phyloP scores from a whole-genome alignment of 2,329 filamentous ascomycete species.

The Alternaria ventricosa region DNA sequence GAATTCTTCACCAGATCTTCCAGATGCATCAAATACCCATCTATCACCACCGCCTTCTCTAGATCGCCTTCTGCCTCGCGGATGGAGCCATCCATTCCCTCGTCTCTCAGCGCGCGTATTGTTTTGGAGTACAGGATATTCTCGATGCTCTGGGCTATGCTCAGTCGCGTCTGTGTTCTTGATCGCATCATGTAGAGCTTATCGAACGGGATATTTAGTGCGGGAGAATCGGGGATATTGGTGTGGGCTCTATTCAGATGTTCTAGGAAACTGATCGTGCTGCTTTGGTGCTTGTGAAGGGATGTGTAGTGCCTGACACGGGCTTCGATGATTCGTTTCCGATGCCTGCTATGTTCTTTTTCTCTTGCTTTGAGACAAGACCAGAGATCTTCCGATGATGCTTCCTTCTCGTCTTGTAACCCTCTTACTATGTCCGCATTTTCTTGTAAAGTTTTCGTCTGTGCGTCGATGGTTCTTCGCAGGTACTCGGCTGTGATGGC shows the following conservation, averaged over 20 bases:
- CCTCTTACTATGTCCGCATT: background rate
- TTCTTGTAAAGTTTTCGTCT: background rate
- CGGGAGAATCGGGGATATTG: background rate
- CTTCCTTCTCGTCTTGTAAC: background rate
- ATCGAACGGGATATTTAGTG: background rate
- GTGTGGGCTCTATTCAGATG: background rate
- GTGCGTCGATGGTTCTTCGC: background rate
- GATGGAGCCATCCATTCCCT: background rate
- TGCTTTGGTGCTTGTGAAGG: background rate
- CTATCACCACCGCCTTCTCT: background rate
- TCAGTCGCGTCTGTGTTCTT: background rate
- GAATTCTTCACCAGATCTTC: background rate
- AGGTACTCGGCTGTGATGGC: background rate
- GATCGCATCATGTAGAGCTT: background rate
- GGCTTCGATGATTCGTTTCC: background rate
- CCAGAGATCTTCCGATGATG: background rate
- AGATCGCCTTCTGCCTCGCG: background rate
- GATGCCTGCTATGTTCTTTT: background rate
- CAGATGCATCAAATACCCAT: background rate
- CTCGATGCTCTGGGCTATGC: background rate
- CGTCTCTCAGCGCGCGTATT: accelerated
- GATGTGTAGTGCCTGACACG: background rate
- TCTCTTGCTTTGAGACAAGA: background rate
- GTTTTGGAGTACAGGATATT: background rate
- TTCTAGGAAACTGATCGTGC: background rate